A percentile compares a stretch with the other conserved stretches of the same genome.
phyloP scores from a whole-genome alignment of 83 land plant species.

The Isoetes engelmannii region DNA sequence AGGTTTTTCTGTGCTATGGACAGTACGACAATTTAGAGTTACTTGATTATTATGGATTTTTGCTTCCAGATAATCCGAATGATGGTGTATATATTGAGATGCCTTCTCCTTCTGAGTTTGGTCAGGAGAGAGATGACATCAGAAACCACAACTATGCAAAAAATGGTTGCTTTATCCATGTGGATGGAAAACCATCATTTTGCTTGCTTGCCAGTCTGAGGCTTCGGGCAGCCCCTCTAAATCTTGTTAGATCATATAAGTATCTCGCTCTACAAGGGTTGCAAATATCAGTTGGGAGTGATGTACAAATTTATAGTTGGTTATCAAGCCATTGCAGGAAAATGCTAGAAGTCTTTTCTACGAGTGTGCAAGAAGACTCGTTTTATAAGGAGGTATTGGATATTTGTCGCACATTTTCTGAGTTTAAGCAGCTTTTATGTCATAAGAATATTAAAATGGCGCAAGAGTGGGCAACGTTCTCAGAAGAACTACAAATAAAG shows the following conservation, averaged over 20 bases:
- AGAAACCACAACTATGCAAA: background rate
- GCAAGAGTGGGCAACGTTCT: too few species aligned
- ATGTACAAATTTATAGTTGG: conserved; percentile 47
- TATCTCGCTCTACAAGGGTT: conserved; percentile 60
- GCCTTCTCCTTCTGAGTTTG: conserved; percentile 12
- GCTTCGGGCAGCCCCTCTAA: conserved; percentile 47
- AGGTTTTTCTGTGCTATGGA: conserved; percentile 90
- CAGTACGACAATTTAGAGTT: conserved; percentile 84
- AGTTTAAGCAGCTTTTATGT: background rate
- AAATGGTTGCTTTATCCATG: conserved; percentile 22
- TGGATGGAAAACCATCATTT: conserved; percentile 79
- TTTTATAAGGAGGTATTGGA: conserved; percentile 24
- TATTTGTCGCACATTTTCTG: conserved; percentile 10
- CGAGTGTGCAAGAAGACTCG: conserved; percentile 50
- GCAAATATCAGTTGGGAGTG: conserved; percentile 50
- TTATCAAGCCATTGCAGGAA: conserved; percentile 38
- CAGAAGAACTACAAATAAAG: background rate
- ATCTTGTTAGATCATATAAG: conserved; percentile 39
- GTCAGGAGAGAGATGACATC: background rate
- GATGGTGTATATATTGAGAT: conserved; percentile 48
- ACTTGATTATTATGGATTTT: conserved; percentile 91
- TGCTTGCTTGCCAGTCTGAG: conserved; percentile 58
- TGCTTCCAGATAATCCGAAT: conserved; percentile 64
- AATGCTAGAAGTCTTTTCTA: conserved; percentile 36
- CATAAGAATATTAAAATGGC: too few species aligned